A percentile compares a stretch with the other conserved stretches of the same genome.
Evolutionary conservation across 768 basidiomycete genomes (phyloP).

Genomic region (Cantharellus anzutake): DNA sequence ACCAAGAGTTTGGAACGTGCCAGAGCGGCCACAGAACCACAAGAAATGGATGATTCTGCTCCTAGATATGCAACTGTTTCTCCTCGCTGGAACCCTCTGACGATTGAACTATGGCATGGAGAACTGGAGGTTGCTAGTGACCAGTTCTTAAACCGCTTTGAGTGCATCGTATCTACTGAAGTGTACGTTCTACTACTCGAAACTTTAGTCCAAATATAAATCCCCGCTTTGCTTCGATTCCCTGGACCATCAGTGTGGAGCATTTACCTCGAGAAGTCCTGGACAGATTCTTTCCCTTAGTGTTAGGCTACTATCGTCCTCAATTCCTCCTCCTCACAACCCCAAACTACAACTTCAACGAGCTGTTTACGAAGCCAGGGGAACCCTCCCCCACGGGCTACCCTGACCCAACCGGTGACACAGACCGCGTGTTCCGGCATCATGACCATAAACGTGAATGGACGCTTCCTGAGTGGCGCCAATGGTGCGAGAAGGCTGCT

Average conservation of each 20-base stretch:
- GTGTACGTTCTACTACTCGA: conserved; percentile 34
- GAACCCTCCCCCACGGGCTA: conserved; percentile 26
- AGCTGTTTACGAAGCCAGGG: conserved; percentile 42
- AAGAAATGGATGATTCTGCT: not conserved
- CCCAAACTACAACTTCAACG: conserved; percentile 70
- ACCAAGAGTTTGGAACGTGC: conserved; percentile 35
- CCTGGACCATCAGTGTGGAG: conserved; percentile 42
- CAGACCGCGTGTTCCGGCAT: conserved; percentile 59
- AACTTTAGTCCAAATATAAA: not conserved
- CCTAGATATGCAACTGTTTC: conserved; percentile 2
- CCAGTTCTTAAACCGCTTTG: conserved; percentile 32
- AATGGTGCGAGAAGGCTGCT: conserved; percentile 39
- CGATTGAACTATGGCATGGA: conserved; percentile 55
- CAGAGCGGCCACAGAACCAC: conserved; percentile 27
- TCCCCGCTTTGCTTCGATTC: not conserved
- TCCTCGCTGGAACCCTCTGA: conserved; percentile 48
- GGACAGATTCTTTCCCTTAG: conserved; percentile 40
- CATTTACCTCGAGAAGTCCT: conserved; percentile 46
- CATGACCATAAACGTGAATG: conserved; percentile 81
- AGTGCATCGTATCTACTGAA: conserved; percentile 63
- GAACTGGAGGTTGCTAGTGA: conserved; percentile 49
- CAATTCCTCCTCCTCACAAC: conserved; percentile 60
- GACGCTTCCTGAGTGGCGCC: conserved; percentile 52
- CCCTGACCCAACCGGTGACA: conserved; percentile 59
- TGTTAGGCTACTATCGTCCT: conserved; percentile 67